Percentiles rank a stretch among this genome's conserved stretches.
Conservation (phyloP, 139 green algal species). For the Chlamydomonas incerta region DNA sequence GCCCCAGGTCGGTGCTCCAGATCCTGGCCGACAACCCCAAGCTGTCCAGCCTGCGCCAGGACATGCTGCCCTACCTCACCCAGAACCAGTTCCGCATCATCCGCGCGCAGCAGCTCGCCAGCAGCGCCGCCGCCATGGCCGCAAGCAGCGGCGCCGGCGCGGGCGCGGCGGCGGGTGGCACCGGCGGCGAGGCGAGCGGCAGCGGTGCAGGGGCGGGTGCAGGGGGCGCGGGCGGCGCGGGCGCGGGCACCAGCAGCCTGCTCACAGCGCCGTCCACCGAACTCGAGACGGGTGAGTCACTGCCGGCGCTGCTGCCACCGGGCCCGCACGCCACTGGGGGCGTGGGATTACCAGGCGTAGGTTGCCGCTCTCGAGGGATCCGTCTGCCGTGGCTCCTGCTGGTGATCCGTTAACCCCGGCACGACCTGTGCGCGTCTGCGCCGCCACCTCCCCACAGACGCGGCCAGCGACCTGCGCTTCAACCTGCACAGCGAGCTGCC, state of each 20-base stretch:
- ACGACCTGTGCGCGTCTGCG: no score
- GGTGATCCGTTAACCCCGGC: no score
- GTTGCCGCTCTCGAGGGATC: no score
- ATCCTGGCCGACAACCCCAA: conserved; percentile 64
- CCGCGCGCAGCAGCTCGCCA: background rate
- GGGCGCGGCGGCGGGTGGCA: background rate
- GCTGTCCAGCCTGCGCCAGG: conserved; percentile 60
- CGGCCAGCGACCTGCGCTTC: conserved; percentile 23
- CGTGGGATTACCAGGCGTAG: no score
- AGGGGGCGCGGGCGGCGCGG: background rate
- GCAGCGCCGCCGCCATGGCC: background rate
- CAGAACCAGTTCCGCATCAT: conserved; percentile 60
- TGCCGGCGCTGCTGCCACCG: no score
- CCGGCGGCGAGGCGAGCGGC: background rate
- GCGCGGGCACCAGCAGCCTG: background rate
- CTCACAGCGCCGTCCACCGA: background rate
- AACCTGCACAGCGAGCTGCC: conserved; percentile 20
- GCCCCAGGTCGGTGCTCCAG: conserved; percentile 54
- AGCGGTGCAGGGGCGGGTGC: background rate
- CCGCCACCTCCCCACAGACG: no score
- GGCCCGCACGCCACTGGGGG: no score
- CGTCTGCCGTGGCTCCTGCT: background rate
- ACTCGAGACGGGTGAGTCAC: conserved; percentile 1
- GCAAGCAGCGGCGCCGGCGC: conserved; percentile 55
- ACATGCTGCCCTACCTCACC: conserved; percentile 79